A percentile compares a stretch with the other conserved stretches of the same genome.
These are phyloP conservation scores for Neurospora sp. DNA, from an alignment of 495 filamentous ascomycete genomes.

Conservation along the genomic window DNA sequence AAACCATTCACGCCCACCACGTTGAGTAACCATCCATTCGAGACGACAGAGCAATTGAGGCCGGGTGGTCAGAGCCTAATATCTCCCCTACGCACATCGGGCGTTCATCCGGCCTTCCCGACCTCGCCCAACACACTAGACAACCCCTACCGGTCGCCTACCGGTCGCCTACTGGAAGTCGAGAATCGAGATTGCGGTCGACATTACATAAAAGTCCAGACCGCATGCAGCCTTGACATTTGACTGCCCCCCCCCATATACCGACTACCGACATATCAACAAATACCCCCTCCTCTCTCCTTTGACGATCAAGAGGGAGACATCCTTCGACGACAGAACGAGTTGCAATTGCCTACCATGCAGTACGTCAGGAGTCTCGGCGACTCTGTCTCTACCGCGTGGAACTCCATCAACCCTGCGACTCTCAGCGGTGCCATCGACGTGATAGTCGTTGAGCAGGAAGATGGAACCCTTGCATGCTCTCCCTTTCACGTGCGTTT, in stretches of 20 bases:
- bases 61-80: not conserved
- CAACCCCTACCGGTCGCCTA: not conserved
- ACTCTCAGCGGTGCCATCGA: constrained; percentile 97
- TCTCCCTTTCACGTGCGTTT: constrained; percentile 98
- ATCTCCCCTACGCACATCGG: not conserved
- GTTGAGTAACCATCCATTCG: not conserved
- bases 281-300: not conserved
- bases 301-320: not conserved
- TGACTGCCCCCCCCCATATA: not conserved
- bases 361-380: constrained; percentile 96
- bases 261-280: not conserved
- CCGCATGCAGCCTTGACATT: not conserved
- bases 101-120: not conserved
- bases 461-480: constrained; percentile 79
- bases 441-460: constrained; percentile 96
- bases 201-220: not conserved
- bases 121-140: not conserved
- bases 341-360: constrained; percentile 43
- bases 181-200: not conserved
- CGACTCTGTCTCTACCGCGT: constrained; percentile 93
- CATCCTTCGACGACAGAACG: not conserved
- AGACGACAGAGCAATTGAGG: not conserved
- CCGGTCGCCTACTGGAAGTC: not conserved
- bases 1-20: not conserved
- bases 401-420: constrained; percentile 98